Percentiles rank a stretch among this genome's conserved stretches.
phyloP scores from a whole-genome alignment of 345 rosid genomes.

The Microcos paniculata region DNA sequence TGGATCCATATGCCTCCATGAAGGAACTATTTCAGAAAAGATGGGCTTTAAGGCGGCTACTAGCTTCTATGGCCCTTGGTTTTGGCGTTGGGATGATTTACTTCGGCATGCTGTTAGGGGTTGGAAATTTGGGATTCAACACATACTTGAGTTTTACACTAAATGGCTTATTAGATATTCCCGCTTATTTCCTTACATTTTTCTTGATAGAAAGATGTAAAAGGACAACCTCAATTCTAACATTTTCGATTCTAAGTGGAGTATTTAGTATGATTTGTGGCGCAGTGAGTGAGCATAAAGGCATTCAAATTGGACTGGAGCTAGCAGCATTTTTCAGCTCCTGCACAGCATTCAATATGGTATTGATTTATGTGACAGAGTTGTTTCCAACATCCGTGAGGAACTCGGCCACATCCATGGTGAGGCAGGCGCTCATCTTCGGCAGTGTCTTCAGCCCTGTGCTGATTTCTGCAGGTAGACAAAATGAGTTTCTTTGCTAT shows the following conservation, averaged over 20 bases:
- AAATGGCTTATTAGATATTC: conserved; percentile 43
- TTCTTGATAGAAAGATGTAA: conserved; percentile 29
- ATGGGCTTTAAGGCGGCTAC: conserved; percentile 24
- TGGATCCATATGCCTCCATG: conserved; percentile 17
- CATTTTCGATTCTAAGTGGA: conserved; percentile 35
- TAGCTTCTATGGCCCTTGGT: conserved; percentile 28
- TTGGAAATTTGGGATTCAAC: conserved; percentile 37
- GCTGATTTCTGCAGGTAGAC: conserved; percentile 31
- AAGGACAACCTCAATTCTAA: conserved; percentile 36
- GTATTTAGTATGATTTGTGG: conserved; percentile 33
- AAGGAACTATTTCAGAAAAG: conserved; percentile 16
- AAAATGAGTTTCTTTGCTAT: conserved; percentile 18
- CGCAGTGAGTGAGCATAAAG: conserved; percentile 2
- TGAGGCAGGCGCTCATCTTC: conserved; percentile 34
- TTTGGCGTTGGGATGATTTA: conserved; percentile 48
- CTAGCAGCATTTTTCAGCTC: conserved; percentile 46
- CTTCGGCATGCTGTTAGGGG: conserved; percentile 47
- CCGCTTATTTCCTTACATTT: conserved; percentile 34
- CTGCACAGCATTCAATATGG: not conserved
- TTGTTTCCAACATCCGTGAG: conserved; percentile 40
- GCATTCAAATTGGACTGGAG: conserved; percentile 37
- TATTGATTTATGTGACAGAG: conserved; percentile 32
- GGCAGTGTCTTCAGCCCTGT: conserved; percentile 33
- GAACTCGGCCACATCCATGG: conserved; percentile 42
- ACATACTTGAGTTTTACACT: conserved; percentile 40